Base-by-base conservation (phyloP, 163 green algal genomes). In the Prototheca cutis region DNA sequence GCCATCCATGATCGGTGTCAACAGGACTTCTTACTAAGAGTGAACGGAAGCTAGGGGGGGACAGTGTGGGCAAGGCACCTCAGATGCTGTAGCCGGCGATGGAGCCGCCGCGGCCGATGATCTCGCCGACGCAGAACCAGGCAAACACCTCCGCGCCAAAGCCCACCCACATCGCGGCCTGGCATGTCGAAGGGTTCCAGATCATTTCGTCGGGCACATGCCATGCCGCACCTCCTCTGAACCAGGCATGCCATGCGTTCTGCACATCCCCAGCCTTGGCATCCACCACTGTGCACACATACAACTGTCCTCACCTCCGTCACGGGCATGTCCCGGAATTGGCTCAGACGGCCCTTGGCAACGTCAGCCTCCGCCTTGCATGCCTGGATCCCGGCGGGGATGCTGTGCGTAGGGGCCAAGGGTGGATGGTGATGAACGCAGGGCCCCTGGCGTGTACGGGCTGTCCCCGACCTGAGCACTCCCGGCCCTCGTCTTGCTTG, bases 101-200 rank as follows among this genome's bases (percentile, higher is more conserved):
- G 4, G 57, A 71, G 48, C 61, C 61, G 48, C 76, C 76, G 8
- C 76, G 72, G 6, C 84, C 84, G 40, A 89, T 30, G 59, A 89
- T 87, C 67, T 92, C 84, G 5, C 84, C 84, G 3, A 92, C 78
- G 61, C 70, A 80, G 65, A 88, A 89, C 83, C 83, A 90, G 18
- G 83, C 83, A 63, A 79, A 89, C 19, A 86, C n/a, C 65, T 92
- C 84, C 7, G 56, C 77, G 13, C 33, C 73, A 67, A 92, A 92
- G 2, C 80, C 53, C 1, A 57, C 55, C 23, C 78, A 83, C 15
- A 61, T 73, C 2, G 67, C 83, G 24, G 82, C 53, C 75, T 82
- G 67, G n/a, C n/a, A n/a, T n/a, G n/a, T n/a, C n/a, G n/a, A n/a
- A n/a, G n/a, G n/a, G n/a, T n/a, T n/a, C n/a, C n/a, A n/a, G n/a